A percentile compares a stretch with the other conserved stretches of the same genome.
Evolutionary conservation across 305 asterid genomes (phyloP).

Genomic region (Solanum hybrid): DNA sequence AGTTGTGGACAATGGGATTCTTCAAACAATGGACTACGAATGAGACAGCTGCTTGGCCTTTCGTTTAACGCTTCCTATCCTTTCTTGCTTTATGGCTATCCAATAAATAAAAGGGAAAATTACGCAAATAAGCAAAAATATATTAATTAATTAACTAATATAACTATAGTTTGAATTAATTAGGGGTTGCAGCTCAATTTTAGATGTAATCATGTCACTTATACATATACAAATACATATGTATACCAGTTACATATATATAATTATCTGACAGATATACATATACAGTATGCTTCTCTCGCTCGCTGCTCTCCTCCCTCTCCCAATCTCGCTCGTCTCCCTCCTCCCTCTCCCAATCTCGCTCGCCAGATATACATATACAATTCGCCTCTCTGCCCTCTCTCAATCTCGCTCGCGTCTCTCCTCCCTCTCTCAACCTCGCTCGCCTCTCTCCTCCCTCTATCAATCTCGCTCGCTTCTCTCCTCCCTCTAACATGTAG

Average conservation of each 20-base stretch:
- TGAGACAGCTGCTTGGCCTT: neutral
- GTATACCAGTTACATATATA: no score
- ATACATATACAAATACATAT: no score
- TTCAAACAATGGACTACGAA: neutral
- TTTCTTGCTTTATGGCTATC: neutral
- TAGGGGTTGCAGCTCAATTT: no score
- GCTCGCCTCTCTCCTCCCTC: no score
- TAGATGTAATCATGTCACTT: no score
- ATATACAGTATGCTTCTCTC: no score
- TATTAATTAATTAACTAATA: no score
- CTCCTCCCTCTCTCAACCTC: neutral
- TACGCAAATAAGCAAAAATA: neutral
- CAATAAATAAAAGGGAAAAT: neutral
- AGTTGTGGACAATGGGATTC: constrained; percentile 5
- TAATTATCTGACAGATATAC: neutral
- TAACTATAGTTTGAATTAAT: no score
- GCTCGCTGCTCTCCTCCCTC: neutral
- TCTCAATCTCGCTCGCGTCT: no score
- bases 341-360: neutral
- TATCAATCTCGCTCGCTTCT: no score
- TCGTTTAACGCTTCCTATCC: neutral
- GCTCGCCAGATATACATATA: neutral
- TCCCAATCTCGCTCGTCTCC: neutral
- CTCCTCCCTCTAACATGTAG: neutral
- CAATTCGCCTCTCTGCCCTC: no score